Conservation (phyloP, 2,329 filamentous ascomycete genomes). For the Talaromyces sp. region DNA sequence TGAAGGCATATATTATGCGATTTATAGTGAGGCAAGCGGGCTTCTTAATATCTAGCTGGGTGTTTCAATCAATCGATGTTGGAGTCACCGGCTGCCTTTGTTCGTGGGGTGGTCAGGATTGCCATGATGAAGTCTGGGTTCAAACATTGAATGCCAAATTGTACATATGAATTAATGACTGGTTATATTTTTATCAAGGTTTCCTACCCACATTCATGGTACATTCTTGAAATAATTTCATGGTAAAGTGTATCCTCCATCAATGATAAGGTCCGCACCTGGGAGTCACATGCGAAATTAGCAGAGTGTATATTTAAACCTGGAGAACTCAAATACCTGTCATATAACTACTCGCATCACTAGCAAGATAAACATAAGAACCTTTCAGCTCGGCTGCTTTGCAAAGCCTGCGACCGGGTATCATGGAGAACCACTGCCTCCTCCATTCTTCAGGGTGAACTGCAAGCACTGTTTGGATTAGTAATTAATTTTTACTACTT, state of each 20-base stretch:
- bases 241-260: constrained; percentile 41
- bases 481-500: background rate
- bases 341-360: constrained; percentile 44
- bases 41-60: too few relatives aligned
- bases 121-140: background rate
- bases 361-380: constrained; percentile 41
- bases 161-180: background rate
- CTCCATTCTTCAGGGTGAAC: constrained; percentile 30
- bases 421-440: constrained; percentile 35
- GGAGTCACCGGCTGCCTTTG: background rate
- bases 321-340: constrained; percentile 23
- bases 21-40: background rate
- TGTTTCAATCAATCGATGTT: background rate
- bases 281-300: background rate
- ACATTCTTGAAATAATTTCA: constrained; percentile 2
- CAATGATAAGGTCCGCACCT: constrained; percentile 41
- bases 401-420: constrained; percentile 33
- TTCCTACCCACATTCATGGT: background rate
- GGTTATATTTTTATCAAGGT: background rate
- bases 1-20: background rate
- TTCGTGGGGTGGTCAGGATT: background rate
- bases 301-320: background rate
- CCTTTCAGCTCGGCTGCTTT: constrained; percentile 36
- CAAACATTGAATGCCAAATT: background rate
- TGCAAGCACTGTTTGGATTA: background rate